Evolutionary conservation across 2,329 filamentous ascomycete genomes (phyloP), one percentile per base, ranked within the genome.

Genomic region (Venturia effusa): DNA sequence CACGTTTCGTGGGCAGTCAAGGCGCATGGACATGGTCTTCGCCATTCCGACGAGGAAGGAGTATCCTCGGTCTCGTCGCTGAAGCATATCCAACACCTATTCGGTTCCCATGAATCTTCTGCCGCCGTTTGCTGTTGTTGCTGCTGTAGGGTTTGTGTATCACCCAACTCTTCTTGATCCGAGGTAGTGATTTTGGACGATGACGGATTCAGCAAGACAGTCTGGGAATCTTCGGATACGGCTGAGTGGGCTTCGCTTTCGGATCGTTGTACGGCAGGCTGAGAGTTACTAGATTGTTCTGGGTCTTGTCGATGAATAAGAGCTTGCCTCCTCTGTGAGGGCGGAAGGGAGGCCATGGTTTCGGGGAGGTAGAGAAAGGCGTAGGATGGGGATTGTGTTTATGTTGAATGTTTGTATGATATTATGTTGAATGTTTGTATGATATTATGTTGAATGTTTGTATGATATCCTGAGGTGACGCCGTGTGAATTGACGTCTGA

Each of bases 1-100:
- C 92, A 96, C 66, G 86, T 84, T 74, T 97, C 92, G 73, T 99
- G 94, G 1, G 92, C 94, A 64, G 90, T 89, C 45, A 99, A 81
- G 15, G 90, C 92, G 76, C 94, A 99, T 0, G 88, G 88, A 73
- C 94, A 99, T 1, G 94, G 92, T 63, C 88, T 89, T 55, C 90
- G 86, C 93, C 94, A 99, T 68, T 82, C 80, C 1, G 81, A 80
- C 32, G 82, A 82, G 15, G 80, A 79, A 10, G 82, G 81, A n/a
- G 78, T 78, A 64, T 88, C 85, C 70, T 88, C 86, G 7, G 81
- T 85, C 68, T 85, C 82, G 66, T 87, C 85, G 60, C 80, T 81
- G 72, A 88, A 87, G 73, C 86, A 88, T 67, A 88, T 88, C 86
- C 86, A 88, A 71, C 86, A 88, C 72, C 81, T 85, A 65, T 79